phyloP scores from a whole-genome alignment of 2,329 filamentous ascomycete species.

The Stagonosporopsis cucurbitacearum region DNA sequence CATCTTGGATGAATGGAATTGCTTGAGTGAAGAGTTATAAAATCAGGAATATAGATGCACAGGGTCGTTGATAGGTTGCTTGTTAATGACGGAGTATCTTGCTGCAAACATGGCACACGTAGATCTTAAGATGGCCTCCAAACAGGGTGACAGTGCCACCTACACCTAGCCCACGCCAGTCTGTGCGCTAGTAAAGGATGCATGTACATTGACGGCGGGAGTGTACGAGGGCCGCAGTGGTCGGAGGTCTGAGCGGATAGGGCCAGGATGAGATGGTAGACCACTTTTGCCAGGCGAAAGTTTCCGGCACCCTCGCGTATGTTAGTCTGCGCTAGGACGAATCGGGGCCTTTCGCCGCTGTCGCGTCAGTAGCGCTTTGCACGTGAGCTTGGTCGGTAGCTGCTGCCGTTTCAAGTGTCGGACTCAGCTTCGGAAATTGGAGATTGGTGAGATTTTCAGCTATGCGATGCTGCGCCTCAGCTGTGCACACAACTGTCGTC shows the following conservation, averaged over 20 bases:
- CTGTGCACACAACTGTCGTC: slow-evolving; percentile 7
- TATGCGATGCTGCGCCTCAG: slow-evolving; percentile 16
- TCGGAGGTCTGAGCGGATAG: slow-evolving; percentile 29
- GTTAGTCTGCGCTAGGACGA: slow-evolving; percentile 1
- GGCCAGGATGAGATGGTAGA: slow-evolving; percentile 22
- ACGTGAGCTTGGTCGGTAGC: slow-evolving; percentile 17
- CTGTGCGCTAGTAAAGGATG: slow-evolving; percentile 25
- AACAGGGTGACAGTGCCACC: slow-evolving; percentile 31
- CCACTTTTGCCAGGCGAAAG: slow-evolving; percentile 16
- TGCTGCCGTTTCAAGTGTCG: slow-evolving; percentile 17
- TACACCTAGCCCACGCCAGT: slow-evolving; percentile 30
- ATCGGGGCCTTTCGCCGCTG: slow-evolving; percentile 8
- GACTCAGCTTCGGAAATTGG: slow-evolving; percentile 18
- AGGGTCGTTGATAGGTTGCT: slow-evolving; percentile 23
- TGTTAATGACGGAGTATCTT: slow-evolving; percentile 28
- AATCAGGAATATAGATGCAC: slow-evolving; percentile 15
- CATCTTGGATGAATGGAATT: slow-evolving; percentile 31
- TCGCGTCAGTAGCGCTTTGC: slow-evolving; percentile 13
- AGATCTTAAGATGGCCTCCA: slow-evolving; percentile 33
- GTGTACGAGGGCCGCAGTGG: slow-evolving; percentile 25
- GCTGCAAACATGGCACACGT: slow-evolving; percentile 29
- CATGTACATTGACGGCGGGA: slow-evolving; percentile 24
- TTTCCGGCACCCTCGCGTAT: slow-evolving; percentile 14
- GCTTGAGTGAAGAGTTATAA: slow-evolving; percentile 13
- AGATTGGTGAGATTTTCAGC: slow-evolving; percentile 13